Conservation (phyloP, 176 grass and related monocot species). For the Poa annua region DNA sequence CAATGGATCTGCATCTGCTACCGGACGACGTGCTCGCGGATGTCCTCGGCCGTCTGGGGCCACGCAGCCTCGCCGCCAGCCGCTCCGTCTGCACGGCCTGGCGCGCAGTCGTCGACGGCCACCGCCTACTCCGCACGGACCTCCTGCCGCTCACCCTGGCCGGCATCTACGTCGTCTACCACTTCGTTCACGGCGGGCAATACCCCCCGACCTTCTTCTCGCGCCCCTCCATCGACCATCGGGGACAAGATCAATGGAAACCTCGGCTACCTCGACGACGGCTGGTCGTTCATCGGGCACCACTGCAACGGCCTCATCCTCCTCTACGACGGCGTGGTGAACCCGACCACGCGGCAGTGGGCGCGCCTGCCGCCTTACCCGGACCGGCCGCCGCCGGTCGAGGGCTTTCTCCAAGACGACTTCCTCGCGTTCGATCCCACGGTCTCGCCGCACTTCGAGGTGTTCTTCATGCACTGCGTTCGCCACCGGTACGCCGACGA, state of each 20-base stretch:
- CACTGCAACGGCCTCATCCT: conserved; percentile 18
- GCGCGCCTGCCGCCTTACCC: not conserved
- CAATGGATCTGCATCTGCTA: not conserved
- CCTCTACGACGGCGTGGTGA: not conserved
- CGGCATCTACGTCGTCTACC: not conserved
- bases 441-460: not conserved
- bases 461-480: not conserved
- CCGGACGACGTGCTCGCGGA: not conserved
- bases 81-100: not conserved
- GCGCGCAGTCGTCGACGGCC: not conserved
- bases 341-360: not conserved
- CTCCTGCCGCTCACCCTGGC: no score
- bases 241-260: not conserved
- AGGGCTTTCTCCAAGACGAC: not conserved
- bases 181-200: not conserved
- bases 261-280: not conserved
- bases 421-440: not conserved
- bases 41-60: not conserved
- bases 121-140: not conserved
- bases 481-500: not conserved
- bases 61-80: not conserved
- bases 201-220: not conserved
- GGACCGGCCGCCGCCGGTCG: rapidly evolving
- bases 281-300: not conserved
- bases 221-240: not conserved